Evolutionary conservation across 495 filamentous ascomycete genomes (phyloP), one percentile per base, ranked within the genome.

Genomic region (Niebla homalea): DNA sequence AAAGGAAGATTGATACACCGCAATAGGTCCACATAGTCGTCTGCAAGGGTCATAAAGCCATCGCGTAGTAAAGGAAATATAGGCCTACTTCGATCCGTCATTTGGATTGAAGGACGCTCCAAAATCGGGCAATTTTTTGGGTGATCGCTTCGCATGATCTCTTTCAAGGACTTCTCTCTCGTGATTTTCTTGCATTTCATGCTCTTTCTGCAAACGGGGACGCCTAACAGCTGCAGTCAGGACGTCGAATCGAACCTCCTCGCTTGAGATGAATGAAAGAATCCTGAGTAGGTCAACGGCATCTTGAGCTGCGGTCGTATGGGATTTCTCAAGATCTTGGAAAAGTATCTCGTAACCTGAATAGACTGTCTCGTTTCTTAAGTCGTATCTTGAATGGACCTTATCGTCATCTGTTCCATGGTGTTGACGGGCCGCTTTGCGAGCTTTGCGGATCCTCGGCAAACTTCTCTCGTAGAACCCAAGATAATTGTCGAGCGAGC

Each of bases 211-310:
- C 23, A 44, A 36, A 5, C 12, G 12, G 14, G 48, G 57, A 52
- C 58, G 58, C 25, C 29, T 36, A 25, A 52, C 58, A 35, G 58
- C 59, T 40, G 25, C 29, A 10, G 53, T 56, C 10, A 70, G 52
- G 20, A 63, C 48, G 37, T 66, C 60, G 21, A 70, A 16, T n/a
- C 61, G 55, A 16, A 70, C 64, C 19, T 62, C 54, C 29, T 66
- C 50, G 54, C 47, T 50, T 48, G 64, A 51, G 18, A 70, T 51
- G 53, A 67, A 69, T 1, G 66, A 63, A 22, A 72, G 65, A n/a
- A 68, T 56, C 25, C 66, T 59, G 6, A 72, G 57, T 21, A 72
- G 46, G 39, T 66, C 32, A 7, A 69, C 37, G 12, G 67, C 69
- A 56, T 73, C 66, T 29, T 51, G 25, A 22, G 58, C 59, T 29